A percentile compares a stretch with the other conserved stretches of the same genome.
Conservation (phyloP, 202 grass and related monocot genomes). For the Elaeis oleifera region DNA sequence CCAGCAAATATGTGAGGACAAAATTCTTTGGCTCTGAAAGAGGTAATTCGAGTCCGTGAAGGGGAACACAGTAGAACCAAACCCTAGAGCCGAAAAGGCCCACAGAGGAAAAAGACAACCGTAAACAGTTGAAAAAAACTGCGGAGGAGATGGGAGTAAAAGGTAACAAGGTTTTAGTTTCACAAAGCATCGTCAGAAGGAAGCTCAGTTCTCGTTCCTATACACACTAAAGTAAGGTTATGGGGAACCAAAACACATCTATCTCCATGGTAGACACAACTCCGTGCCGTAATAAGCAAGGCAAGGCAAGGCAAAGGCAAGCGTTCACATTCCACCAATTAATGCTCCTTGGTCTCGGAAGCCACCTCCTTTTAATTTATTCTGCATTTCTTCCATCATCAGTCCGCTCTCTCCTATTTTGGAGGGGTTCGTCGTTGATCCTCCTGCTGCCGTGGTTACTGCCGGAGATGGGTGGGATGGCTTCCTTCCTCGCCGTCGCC, state of each 20-base stretch:
- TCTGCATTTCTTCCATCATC: not conserved
- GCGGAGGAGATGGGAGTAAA: too few species aligned
- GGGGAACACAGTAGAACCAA: too few species aligned
- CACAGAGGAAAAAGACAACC: too few species aligned
- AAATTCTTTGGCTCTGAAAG: too few species aligned
- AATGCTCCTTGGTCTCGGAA: slow-evolving; percentile 7
- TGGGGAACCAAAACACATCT: slow-evolving; percentile 12
- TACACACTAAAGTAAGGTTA: slow-evolving; percentile 1
- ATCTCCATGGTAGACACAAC: slow-evolving; percentile 4
- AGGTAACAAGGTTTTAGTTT: too few species aligned
- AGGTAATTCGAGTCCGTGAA: too few species aligned
- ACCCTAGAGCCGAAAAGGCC: too few species aligned
- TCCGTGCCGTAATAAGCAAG: slow-evolving; percentile 33
- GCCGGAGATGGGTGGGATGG: slow-evolving; percentile 16
- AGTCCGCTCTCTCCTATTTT: not conserved
- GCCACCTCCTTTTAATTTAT: not conserved
- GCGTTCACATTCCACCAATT: not conserved
- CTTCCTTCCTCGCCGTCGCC: slow-evolving; percentile 12
- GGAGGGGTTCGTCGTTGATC: slow-evolving; percentile 22
- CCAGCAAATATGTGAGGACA: too few species aligned
- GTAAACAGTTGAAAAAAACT: too few species aligned
- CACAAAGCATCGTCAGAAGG: too few species aligned
- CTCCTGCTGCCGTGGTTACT: slow-evolving; percentile 37
- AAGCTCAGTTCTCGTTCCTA: not conserved
- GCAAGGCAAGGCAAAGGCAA: slow-evolving; percentile 9